Percentiles rank a stretch among this genome's conserved stretches.
Conservation (phyloP, 2,329 filamentous ascomycete genomes). For the Epichloe scottii region DNA sequence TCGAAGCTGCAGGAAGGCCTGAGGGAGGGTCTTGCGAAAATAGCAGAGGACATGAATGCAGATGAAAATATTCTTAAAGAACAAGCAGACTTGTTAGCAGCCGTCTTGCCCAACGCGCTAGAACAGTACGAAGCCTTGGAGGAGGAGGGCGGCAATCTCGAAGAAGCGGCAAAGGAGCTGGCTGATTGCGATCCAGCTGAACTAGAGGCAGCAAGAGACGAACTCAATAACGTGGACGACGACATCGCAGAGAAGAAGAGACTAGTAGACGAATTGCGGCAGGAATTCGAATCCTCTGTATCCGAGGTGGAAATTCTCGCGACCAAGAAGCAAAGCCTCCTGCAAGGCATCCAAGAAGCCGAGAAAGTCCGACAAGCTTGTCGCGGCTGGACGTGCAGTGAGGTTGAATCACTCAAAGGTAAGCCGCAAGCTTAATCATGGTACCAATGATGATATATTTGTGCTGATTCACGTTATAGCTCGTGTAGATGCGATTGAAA, state of each 20-base stretch:
- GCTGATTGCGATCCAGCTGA: conserved; percentile 72
- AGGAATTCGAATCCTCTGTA: conserved; percentile 56
- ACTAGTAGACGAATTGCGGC: conserved; percentile 53
- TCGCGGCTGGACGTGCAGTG: conserved; percentile 73
- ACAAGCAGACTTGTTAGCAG: conserved; percentile 56
- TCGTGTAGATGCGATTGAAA: conserved; percentile 53
- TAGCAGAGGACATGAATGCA: conserved; percentile 60
- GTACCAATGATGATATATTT: background rate
- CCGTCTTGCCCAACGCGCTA: conserved; percentile 52
- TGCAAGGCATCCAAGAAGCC: conserved; percentile 66
- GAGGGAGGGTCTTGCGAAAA: conserved; percentile 66
- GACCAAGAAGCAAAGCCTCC: conserved; percentile 54
- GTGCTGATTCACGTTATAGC: conserved; percentile 36
- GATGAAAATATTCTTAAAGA: conserved; percentile 57
- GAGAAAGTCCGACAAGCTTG: conserved; percentile 79
- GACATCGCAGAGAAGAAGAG: conserved; percentile 59
- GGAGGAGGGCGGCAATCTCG: conserved; percentile 52
- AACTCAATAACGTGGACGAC: conserved; percentile 49
- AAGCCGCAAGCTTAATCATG: conserved; percentile 11
- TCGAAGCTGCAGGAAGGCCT: conserved; percentile 75
- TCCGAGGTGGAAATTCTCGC: conserved; percentile 47
- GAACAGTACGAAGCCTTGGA: conserved; percentile 49
- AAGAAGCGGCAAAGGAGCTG: conserved; percentile 60
- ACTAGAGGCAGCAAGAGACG: conserved; percentile 58
- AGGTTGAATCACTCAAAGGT: conserved; percentile 73